phyloP scores from a whole-genome alignment of 2,329 filamentous ascomycete species.

The Hypoxylon sp. region DNA sequence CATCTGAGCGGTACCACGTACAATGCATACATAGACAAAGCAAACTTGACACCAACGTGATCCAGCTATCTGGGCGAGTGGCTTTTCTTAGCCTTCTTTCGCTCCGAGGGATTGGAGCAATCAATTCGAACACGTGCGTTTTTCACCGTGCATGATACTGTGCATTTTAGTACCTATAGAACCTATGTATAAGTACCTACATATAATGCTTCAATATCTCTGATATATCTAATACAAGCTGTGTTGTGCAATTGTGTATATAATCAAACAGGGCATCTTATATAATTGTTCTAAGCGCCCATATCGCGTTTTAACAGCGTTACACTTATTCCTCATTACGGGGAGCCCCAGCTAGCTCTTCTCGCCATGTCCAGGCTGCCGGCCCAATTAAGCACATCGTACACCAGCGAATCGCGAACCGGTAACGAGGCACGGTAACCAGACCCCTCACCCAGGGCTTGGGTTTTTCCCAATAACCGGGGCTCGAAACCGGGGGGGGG shows the following conservation, averaged over 20 bases:
- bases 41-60: slow-evolving; percentile 28
- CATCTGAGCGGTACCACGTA: slow-evolving; percentile 5
- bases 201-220: no score
- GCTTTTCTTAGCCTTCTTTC: slow-evolving; percentile 22
- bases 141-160: slow-evolving; percentile 15
- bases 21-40: slow-evolving; percentile 14
- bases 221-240: background rate
- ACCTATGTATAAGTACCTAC: background rate
- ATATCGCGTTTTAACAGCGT: slow-evolving; percentile 6
- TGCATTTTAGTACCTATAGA: background rate
- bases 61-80: slow-evolving; percentile 35
- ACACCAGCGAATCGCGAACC: background rate
- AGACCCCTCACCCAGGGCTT: slow-evolving; percentile 7
- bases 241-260: background rate
- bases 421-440: background rate
- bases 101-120: slow-evolving; percentile 11
- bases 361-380: background rate
- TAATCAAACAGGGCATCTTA: slow-evolving; percentile 1
- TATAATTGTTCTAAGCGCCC: slow-evolving; percentile 26
- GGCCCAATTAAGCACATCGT: slow-evolving; percentile 3
- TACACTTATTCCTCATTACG: slow-evolving; percentile 10
- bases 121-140: slow-evolving; percentile 23
- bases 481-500: slow-evolving; percentile 8
- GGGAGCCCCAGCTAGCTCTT: slow-evolving; percentile 16
- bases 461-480: slow-evolving; percentile 17